Base-by-base conservation (phyloP, 2,329 filamentous ascomycete species). In the Stromatinia cepivora region DNA sequence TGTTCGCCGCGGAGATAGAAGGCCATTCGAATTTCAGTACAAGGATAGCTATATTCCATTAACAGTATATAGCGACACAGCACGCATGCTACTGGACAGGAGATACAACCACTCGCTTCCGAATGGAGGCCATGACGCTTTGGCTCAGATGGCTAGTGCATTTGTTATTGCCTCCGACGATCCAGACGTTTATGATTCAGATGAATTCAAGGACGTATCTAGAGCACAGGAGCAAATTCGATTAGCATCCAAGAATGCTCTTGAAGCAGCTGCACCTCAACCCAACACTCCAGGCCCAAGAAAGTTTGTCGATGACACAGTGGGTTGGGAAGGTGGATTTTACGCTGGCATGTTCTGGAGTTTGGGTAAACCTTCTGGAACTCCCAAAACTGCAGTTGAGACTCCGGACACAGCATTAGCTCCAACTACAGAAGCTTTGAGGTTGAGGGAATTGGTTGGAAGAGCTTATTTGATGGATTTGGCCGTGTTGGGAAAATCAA, bases 321-420 rank as follows among this genome's bases (percentile, higher is more conserved):
- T 92, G 53, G 93, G 92, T 42, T 96, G 92, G 92, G 92, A 96
- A 78, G 92, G 93, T 25, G 93, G 93, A 1, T 97, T 96, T 82
- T 96, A 91, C 80, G 85, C 86, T 20, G 86, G 88, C 75, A 89
- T 95, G 80, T 96, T 96, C 80, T 94, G 91, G 87, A 90, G 88
- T 64, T 82, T 96, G 0, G 93, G 80, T 69, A 83, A 79, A 75
- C 82, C 79, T 20, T 79, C 74, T 25, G 79, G 79, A 45, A 76
- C 77, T 3, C 75, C 76, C 10, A 71, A 72, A 5, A 78, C 73
- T 31, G 79, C 77, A 22, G 76, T 78, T n/a, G 77, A 79, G 8
- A 73, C 75, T 1, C 71, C 77, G 22, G 75, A 78, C 11, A 82
- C 83, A 5, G 75, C 72, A 48, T 20, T 75, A 70, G 71, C 73